Evolutionary conservation across 1,139 yeast genomes (phyloP).

Genomic region (Debaryomycetaceae sp.): DNA sequence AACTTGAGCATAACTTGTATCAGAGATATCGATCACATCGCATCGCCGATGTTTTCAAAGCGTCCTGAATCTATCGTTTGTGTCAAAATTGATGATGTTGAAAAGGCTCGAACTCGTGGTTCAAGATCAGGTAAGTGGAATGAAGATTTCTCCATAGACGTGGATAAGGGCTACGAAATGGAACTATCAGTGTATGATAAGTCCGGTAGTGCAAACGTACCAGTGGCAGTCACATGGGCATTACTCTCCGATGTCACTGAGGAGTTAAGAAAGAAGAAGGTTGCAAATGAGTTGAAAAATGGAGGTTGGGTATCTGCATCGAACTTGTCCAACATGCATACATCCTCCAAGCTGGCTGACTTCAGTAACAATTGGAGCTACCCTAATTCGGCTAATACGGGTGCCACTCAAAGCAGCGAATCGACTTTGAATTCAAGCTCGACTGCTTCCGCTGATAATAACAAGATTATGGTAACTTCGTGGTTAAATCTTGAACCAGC

Average conservation of each 20-base stretch:
- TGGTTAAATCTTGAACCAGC: slow-evolving; percentile 95
- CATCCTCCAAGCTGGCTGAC: slow-evolving; percentile 3
- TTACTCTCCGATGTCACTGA: slow-evolving; percentile 87
- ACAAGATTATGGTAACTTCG: slow-evolving; percentile 49
- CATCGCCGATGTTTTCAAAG: slow-evolving; percentile 72
- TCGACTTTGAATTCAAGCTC: background rate
- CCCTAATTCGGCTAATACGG: background rate
- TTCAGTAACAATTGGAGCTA: background rate
- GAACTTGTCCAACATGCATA: slow-evolving; percentile 36
- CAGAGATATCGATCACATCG: slow-evolving; percentile 88
- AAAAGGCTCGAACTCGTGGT: slow-evolving; percentile 69
- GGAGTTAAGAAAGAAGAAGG: slow-evolving; percentile 87
- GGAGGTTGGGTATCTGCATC: slow-evolving; percentile 91
- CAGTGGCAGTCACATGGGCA: slow-evolving; percentile 94
- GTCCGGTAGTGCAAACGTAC: slow-evolving; percentile 60
- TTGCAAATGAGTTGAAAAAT: slow-evolving; percentile 65
- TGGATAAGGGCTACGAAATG: slow-evolving; percentile 88
- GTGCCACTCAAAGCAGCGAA: background rate
- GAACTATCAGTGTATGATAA: slow-evolving; percentile 86
- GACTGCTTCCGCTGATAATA: slow-evolving; percentile 4
- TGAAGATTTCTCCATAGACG: slow-evolving; percentile 75
- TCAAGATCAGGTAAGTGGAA: slow-evolving; percentile 80
- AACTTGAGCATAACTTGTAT: slow-evolving; percentile 69
- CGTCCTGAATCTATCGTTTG: slow-evolving; percentile 77
- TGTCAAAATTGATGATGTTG: slow-evolving; percentile 83